Evolutionary conservation across 495 filamentous ascomycete genomes (phyloP), one percentile per base, ranked within the genome.

Genomic region (Xylaria curta): DNA sequence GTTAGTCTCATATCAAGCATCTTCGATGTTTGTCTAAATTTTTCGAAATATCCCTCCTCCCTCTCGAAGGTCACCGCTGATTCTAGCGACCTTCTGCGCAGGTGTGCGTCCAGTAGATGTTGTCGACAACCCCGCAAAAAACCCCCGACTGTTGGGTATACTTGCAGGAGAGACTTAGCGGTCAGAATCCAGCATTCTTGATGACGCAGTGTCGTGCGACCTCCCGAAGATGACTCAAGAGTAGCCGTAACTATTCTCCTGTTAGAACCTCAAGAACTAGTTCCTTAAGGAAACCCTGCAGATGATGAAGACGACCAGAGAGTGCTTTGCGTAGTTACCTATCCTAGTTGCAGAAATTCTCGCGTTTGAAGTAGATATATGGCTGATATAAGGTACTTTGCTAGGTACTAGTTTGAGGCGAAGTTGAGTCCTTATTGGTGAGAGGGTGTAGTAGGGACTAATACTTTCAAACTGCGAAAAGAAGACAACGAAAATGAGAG

Each of bases 141-240:
- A 49, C 58, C 40, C 40, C 33, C 26, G 56, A 24, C 68, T 72
- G 72, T 79, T 79, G 75, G 77, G 77, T 77, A 79, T 58, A 38
- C 75, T 74, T 79, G 77, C 77, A 79, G 77, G n/a, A 60, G 38
- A 59, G 65, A 64, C 77, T 67, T 77, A 61, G 77, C 77, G 77
- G 77, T 79, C 77, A 75, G 54, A 70, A 75, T 76, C 72, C 61
- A 66, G 64, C 49, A 75, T 76, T 79, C 77, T 69, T 79, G 75
- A 74, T 79, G 75, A 75, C 76, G 77, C 77, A 77, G 68, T 68
- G 72, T 70, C 70, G 75, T 77, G 77, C 75, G 74, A 76, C 75
- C 70, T 77, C 77, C 77, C 77, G 77, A 76, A 54, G 61, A 79
- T 77, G 73, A 74, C 71, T 78, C 72, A 76, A 70, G 73, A 79